Evolutionary conservation across 1,284 basidiomycete genomes (phyloP).

Genomic region (Amylostereum areolatum): DNA sequence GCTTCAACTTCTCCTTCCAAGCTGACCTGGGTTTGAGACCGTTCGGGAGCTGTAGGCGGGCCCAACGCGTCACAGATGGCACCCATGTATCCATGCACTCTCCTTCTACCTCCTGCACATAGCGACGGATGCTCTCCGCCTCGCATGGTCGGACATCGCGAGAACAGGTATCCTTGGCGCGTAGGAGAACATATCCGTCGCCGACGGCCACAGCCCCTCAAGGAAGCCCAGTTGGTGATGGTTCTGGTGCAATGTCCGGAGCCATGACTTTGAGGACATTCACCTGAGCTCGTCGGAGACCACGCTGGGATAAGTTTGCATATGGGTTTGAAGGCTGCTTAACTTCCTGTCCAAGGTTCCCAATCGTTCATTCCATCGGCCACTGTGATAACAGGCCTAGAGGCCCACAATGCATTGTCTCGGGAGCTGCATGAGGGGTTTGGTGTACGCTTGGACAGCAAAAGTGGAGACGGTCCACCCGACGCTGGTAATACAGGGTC

Average conservation of each 20-base stretch:
- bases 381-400: slow-evolving; percentile 20
- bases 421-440: slow-evolving; percentile 22
- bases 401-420: slow-evolving; percentile 22
- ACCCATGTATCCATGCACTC: no score
- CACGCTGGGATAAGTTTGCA: slow-evolving; percentile 24
- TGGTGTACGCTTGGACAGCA: slow-evolving; percentile 24
- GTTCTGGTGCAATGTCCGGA: not conserved
- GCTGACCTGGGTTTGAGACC: no score
- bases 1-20: not conserved
- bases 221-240: no score
- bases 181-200: not conserved
- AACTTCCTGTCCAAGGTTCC: slow-evolving; percentile 27
- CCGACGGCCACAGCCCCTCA: not conserved
- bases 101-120: no score
- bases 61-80: no score
- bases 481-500: slow-evolving; percentile 21
- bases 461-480: slow-evolving; percentile 24
- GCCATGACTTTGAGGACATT: slow-evolving; percentile 23
- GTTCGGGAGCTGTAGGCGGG: no score
- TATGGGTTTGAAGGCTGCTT: slow-evolving; percentile 23
- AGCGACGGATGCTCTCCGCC: no score
- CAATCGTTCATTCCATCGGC: slow-evolving; percentile 30
- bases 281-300: slow-evolving; percentile 18
- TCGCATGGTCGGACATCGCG: no score
- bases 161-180: not conserved